Base-by-base conservation (phyloP, 345 rosid species). In the Bruguiera parviflora region DNA sequence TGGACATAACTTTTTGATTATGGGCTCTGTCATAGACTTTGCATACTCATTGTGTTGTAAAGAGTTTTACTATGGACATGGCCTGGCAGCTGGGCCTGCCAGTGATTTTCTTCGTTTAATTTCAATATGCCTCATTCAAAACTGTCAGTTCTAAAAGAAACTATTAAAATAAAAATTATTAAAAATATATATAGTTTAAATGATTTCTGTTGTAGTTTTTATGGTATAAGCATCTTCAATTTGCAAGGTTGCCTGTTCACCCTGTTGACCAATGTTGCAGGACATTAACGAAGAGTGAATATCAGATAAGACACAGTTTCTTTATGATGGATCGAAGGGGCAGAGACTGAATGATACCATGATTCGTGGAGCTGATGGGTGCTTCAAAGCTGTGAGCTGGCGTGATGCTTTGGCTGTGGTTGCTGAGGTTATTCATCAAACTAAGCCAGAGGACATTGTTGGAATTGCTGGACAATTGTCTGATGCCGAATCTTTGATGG, bases 401-500 rank as follows among this genome's bases (percentile, higher is more conserved):
- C 89, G 90, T 53, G 99, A 92, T 84, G 99, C 96, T 72, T 81
- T 92, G 69, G 85, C 92, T 70, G 84, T 90, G 73, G 94, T 90
- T 75, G 98, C 92, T 55, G 99, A 96, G 74, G 81, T 92, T 55
- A 68, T 79, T 33, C 89, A 83, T 80, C 89, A 90, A 77, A 90
- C 81, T 71, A 85, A 90, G 72, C 84, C 94, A 27, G 94, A 88
- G 65, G 96, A 92, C 73, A 85, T 96, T 68, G 88, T 92, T 70
- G 99, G 99, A 43, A 56, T 92, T 74, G 96, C 98, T 20, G 98
- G 99, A 65, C 76, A 85, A 81, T 87, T 96, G 28, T 92, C 94
- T 35, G 98, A 96, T 84, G 99, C 99, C 3, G 99, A 96, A 74
- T 85, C 99, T 75, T 90, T 96, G 99, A 96, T 96, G 88, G 96